Conservation (phyloP, 768 basidiomycete species). For the Kwoniella mangroviensis region DNA sequence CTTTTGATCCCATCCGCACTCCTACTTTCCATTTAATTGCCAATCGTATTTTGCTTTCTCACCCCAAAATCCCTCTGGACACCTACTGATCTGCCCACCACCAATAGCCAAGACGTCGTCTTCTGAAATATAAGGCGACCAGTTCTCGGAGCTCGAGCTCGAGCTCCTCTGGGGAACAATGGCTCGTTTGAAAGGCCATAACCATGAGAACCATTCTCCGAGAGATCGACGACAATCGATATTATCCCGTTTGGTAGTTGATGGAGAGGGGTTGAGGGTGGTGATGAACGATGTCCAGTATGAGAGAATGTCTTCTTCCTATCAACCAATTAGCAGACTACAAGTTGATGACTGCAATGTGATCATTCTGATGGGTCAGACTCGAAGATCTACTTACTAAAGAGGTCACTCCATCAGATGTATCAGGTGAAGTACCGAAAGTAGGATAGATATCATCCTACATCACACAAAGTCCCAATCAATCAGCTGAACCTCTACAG, state of each 20-base stretch:
- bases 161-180: neutral
- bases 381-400: slow-evolving; percentile 16
- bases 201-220: neutral
- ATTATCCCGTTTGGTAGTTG: neutral
- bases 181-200: slow-evolving; percentile 1
- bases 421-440: slow-evolving; percentile 28
- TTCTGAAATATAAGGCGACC: slow-evolving; percentile 21
- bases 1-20: neutral
- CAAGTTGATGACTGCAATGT: too few relatives aligned
- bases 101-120: slow-evolving; percentile 28
- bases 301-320: slow-evolving; percentile 30
- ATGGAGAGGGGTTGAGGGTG: slow-evolving; percentile 39
- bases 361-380: neutral
- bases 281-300: slow-evolving; percentile 45
- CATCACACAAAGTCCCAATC: too few relatives aligned
- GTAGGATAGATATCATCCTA: slow-evolving; percentile 50
- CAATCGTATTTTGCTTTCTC: slow-evolving; percentile 40
- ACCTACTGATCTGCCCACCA: slow-evolving; percentile 21
- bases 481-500: neutral
- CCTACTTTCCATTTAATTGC: slow-evolving; percentile 43
- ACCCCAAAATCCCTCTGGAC: slow-evolving; percentile 45
- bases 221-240: neutral
- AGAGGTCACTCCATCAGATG: slow-evolving; percentile 3
- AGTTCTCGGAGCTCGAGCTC: slow-evolving; percentile 4
- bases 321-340: neutral